A percentile compares a stretch with the other conserved stretches of the same genome.
These are phyloP conservation scores for Candida namnaoensis DNA, from an alignment of 805 yeast species.

Conservation along the genomic window DNA sequence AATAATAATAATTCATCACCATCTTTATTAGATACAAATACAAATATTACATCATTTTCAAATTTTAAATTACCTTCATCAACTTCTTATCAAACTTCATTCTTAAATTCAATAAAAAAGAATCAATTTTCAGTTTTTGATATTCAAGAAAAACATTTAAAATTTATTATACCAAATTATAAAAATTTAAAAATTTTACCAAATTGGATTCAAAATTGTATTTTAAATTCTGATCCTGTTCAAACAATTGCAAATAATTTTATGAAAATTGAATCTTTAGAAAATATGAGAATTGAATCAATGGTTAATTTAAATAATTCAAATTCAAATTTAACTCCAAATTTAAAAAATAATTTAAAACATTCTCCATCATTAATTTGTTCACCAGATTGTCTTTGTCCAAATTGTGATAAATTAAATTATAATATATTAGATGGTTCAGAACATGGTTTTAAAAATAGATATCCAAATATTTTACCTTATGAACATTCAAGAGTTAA, in stretches of 20 bases:
- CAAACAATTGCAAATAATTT: conserved; percentile 18
- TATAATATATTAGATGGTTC: conserved; percentile 5
- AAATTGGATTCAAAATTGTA: conserved; percentile 18
- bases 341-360: conserved; percentile 1
- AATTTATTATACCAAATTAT: conserved; percentile 7
- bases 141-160: background rate
- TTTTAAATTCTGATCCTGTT: conserved; percentile 11
- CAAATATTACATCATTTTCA: conserved; percentile 5
- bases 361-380: conserved; percentile 4
- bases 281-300: conserved; percentile 19
- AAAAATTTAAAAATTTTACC: conserved; percentile 15
- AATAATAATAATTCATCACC: conserved; percentile 5
- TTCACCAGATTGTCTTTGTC: conserved; percentile 6
- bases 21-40: too few species aligned
- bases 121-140: conserved; percentile 5
- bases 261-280: conserved; percentile 24
- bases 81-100: conserved; percentile 11
- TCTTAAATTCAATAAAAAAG: conserved; percentile 14
- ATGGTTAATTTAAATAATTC: conserved; percentile 1
- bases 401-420: conserved; percentile 4
- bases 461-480: conserved; percentile 82
- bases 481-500: conserved; percentile 78
- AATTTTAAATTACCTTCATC: conserved; percentile 15
- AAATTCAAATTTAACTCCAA: background rate
- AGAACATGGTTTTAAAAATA: conserved; percentile 40